Conservation (phyloP, 805 yeast genomes). For the Maudiozyma pseudohumilis region DNA sequence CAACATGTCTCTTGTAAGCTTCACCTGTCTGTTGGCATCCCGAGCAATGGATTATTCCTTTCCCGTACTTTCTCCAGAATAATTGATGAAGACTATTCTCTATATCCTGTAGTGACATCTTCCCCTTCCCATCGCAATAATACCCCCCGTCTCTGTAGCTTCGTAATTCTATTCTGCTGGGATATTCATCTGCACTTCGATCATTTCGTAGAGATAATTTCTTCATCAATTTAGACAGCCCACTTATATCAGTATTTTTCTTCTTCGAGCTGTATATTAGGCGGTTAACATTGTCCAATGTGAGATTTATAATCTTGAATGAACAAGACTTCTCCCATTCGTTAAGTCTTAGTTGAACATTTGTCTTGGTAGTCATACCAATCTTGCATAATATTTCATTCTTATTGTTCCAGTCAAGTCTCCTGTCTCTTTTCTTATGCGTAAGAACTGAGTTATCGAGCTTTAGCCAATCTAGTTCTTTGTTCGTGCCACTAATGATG, state of each 20-base stretch:
- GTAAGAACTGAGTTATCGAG: conserved; percentile 15
- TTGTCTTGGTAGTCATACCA: conserved; percentile 24
- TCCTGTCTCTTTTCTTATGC: not conserved
- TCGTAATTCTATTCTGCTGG: not conserved
- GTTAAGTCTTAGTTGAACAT: conserved; percentile 17
- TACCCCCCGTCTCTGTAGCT: conserved; percentile 22
- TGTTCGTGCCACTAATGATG: not conserved
- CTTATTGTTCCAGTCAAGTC: conserved; percentile 13
- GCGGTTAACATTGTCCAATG: conserved; percentile 15
- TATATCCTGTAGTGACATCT: conserved; percentile 10
- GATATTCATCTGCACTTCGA: not conserved
- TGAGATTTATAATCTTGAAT: conserved; percentile 19
- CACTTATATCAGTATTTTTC: not conserved
- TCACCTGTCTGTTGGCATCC: conserved; percentile 17
- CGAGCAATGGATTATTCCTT: conserved; percentile 21
- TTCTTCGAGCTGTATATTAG: conserved; percentile 1
- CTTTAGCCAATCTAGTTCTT: conserved; percentile 13
- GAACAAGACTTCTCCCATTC: conserved; percentile 25
- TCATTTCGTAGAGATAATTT: conserved; percentile 4
- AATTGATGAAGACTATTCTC: conserved; percentile 19
- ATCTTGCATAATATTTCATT: conserved; percentile 21
- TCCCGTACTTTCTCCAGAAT: conserved; percentile 24
- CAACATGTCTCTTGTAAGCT: conserved; percentile 18
- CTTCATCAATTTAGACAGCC: conserved; percentile 7
- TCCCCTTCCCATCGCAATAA: conserved; percentile 12